phyloP scores from a whole-genome alignment of 768 basidiomycete species.

The Tephrocybe sp. region DNA sequence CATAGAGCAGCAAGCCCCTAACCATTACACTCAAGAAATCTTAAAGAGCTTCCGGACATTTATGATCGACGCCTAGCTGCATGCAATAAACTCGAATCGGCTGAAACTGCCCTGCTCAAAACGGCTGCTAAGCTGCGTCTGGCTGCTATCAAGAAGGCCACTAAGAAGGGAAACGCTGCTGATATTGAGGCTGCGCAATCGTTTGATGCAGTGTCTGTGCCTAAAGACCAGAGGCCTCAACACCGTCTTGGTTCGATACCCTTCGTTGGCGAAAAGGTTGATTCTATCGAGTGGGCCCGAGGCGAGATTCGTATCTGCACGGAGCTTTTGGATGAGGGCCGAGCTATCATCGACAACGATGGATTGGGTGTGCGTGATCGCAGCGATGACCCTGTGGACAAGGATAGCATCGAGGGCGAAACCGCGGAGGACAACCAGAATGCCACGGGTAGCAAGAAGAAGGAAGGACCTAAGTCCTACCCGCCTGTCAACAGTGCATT shows the following conservation, averaged over 20 bases:
- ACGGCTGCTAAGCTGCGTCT: conserved; percentile 72
- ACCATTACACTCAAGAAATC: conserved; percentile 47
- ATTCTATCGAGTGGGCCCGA: conserved; percentile 89
- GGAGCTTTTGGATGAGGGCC: conserved; percentile 50
- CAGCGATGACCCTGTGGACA: conserved; percentile 6
- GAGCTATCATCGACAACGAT: conserved; percentile 32
- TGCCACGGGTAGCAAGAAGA: conserved; percentile 1
- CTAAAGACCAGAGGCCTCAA: conserved; percentile 71
- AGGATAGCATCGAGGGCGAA: conserved; percentile 12
- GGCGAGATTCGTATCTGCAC: conserved; percentile 66
- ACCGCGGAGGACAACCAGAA: conserved; percentile 8
- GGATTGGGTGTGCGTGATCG: conserved; percentile 25
- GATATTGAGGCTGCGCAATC: conserved; percentile 23
- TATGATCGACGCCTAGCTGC: conserved; percentile 77
- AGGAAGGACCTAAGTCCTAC: conserved; percentile 34
- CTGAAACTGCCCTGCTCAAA: conserved; percentile 76
- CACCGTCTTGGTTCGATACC: conserved; percentile 67
- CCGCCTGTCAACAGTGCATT: conserved; percentile 75
- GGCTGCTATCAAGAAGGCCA: conserved; percentile 50
- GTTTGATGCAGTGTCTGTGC: conserved; percentile 43
- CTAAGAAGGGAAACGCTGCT: conserved; percentile 28
- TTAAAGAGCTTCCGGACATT: conserved; percentile 84
- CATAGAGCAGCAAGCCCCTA: neutral
- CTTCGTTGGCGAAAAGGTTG: conserved; percentile 84
- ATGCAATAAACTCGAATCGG: conserved; percentile 79